These are phyloP conservation scores for Aureobasidium sp. DNA, from an alignment of 2,329 filamentous ascomycete genomes.

Conservation along the genomic window DNA sequence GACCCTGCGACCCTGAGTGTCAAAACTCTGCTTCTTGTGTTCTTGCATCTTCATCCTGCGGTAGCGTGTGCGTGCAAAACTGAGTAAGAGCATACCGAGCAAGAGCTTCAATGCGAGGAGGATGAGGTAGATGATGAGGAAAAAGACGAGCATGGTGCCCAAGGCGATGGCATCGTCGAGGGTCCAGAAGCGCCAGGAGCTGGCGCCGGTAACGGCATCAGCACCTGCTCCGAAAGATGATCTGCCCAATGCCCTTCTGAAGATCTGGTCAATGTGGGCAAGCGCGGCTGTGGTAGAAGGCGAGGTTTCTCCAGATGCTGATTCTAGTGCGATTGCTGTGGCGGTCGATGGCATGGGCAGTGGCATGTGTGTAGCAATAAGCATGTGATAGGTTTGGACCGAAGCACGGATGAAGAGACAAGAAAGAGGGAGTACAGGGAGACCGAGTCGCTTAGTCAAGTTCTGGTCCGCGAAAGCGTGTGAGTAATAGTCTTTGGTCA, in stretches of 20 bases:
- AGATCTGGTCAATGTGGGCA: constrained; percentile 68
- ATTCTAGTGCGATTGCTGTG: constrained; percentile 44
- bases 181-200: constrained; percentile 44
- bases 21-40: constrained; percentile 47
- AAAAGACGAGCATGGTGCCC: constrained; percentile 76
- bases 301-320: constrained; percentile 39
- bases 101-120: constrained; percentile 69
- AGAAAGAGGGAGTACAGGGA: constrained; percentile 86
- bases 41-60: constrained; percentile 63
- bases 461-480: constrained; percentile 91
- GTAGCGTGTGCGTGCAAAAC: constrained; percentile 73
- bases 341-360: constrained; percentile 54
- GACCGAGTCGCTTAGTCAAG: constrained; percentile 77
- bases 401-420: constrained; percentile 93
- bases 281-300: constrained; percentile 71
- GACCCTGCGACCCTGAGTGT: constrained; percentile 65
- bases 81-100: constrained; percentile 79
- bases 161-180: constrained; percentile 69
- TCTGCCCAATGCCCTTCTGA: constrained; percentile 69
- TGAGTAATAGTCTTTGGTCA: constrained; percentile 97
- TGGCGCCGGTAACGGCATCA: constrained; percentile 26
- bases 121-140: constrained; percentile 77
- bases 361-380: constrained; percentile 78
- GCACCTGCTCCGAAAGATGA: constrained; percentile 55
- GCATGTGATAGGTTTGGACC: constrained; percentile 97